phyloP scores from a whole-genome alignment of 371 early-diverging fungal genomes.

The Umbelopsis sp. region DNA sequence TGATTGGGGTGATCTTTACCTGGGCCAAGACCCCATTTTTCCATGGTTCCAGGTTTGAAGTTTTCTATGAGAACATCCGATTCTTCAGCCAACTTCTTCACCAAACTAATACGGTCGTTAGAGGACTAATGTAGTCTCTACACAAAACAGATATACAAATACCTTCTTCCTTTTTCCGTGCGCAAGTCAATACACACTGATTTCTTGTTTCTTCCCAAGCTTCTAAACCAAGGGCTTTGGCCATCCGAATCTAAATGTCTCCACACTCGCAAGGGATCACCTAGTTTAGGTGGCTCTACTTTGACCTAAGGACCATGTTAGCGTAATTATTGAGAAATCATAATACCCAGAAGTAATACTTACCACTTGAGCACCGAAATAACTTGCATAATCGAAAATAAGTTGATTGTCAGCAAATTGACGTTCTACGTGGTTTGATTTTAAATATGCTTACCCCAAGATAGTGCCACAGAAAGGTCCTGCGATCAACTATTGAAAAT shows the following conservation, averaged over 20 bases:
- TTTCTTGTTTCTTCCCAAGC: constrained; percentile 58
- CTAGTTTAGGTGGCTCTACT: constrained; percentile 54
- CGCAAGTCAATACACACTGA: constrained; percentile 56
- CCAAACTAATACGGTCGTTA: constrained; percentile 32
- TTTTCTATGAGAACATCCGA: constrained; percentile 62
- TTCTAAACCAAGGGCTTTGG: constrained; percentile 54
- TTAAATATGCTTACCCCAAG: constrained; percentile 39
- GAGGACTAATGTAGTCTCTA: not conserved
- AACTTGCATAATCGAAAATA: not conserved
- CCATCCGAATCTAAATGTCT: constrained; percentile 56
- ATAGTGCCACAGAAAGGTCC: constrained; percentile 62
- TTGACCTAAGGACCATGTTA: constrained; percentile 43
- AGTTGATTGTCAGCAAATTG: constrained; percentile 3
- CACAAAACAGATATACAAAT: not conserved
- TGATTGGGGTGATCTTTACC: constrained; percentile 26
- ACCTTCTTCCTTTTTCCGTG: constrained; percentile 51
- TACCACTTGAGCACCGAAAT: constrained; percentile 6
- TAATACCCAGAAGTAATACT: not conserved
- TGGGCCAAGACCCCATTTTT: constrained; percentile 66
- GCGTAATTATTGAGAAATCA: no score
- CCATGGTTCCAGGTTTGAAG: constrained; percentile 64
- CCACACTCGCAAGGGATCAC: constrained; percentile 61
- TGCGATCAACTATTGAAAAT: constrained; percentile 47
- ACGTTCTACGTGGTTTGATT: not conserved
- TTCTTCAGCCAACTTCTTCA: constrained; percentile 46